phyloP scores from a whole-genome alignment of 179 eudicot species.

The Amaranthus tricolor region DNA sequence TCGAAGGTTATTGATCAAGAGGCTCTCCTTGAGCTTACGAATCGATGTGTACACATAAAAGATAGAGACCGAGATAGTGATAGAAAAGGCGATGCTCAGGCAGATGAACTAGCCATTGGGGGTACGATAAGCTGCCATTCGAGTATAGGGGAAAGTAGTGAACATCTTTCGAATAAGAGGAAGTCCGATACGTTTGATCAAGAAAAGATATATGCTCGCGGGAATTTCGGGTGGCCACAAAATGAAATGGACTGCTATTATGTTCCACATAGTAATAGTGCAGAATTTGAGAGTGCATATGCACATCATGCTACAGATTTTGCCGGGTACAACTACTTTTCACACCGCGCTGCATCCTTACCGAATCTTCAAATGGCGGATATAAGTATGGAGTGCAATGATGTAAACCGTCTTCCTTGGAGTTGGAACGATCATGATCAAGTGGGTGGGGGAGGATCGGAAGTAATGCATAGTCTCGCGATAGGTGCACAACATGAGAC shows the following conservation, averaged over 20 bases:
- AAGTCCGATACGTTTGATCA: slow-evolving; percentile 11
- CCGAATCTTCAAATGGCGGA: slow-evolving; percentile 11
- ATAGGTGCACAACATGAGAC: slow-evolving; percentile 13
- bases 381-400: slow-evolving; percentile 1
- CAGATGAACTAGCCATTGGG: slow-evolving; percentile 3
- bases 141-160: not conserved
- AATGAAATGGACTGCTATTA: slow-evolving; percentile 15
- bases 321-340: not conserved
- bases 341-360: not conserved
- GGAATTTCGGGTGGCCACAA: slow-evolving; percentile 22
- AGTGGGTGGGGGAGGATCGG: not conserved
- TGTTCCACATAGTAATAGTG: not conserved
- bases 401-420: slow-evolving; percentile 10
- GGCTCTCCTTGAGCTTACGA: slow-evolving; percentile 30
- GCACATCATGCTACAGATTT: slow-evolving; percentile 8
- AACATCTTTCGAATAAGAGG: slow-evolving; percentile 20
- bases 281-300: slow-evolving; percentile 2
- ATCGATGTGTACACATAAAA: slow-evolving; percentile 30
- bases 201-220: slow-evolving; percentile 15
- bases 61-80: slow-evolving; percentile 9
- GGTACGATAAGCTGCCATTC: not conserved
- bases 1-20: slow-evolving; percentile 54
- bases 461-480: not conserved
- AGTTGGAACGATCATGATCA: not conserved
- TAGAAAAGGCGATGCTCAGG: slow-evolving; percentile 7